Percentiles rank a stretch among this genome's conserved stretches.
phyloP scores from a whole-genome alignment of 208 protist species.

The Entamoeba dispar region DNA sequence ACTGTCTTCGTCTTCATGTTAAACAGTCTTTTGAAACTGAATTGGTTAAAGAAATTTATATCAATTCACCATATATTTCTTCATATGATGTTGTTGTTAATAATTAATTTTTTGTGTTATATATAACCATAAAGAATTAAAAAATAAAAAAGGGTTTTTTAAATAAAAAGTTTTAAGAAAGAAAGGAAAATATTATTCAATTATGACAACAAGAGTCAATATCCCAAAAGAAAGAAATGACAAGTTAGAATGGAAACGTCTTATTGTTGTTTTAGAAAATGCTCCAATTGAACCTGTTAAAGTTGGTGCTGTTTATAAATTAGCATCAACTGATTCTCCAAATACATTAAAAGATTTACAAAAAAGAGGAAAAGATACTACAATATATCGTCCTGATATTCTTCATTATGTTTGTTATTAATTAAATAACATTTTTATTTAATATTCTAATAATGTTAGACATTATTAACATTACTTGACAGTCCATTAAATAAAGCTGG shows the following conservation, averaged over 20 bases:
- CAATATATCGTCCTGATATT: not conserved
- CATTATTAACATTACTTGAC: constrained; percentile 71
- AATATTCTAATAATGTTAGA: not conserved
- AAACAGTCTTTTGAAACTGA: no score
- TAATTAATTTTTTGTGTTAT: no score
- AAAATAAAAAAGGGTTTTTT: not conserved
- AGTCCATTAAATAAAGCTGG: constrained; percentile 87
- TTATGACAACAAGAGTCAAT: not conserved
- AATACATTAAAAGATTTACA: not conserved
- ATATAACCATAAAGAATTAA: not conserved
- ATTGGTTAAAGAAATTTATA: no score
- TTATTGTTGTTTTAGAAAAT: constrained; percentile 5
- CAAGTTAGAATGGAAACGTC: not conserved
- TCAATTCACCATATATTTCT: no score
- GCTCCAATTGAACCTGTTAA: not conserved
- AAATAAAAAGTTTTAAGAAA: not conserved
- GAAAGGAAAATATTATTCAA: not conserved
- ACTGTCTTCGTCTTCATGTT: no score
- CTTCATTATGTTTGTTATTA: not conserved
- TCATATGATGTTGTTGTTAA: no score
- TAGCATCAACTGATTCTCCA: not conserved
- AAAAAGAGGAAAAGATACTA: not conserved
- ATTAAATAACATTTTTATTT: no score
- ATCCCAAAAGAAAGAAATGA: not conserved
- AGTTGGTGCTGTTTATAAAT: not conserved